Percentiles rank a stretch among this genome's conserved stretches.
Conservation (phyloP, 345 rosid genomes). For the Populus nigra region DNA sequence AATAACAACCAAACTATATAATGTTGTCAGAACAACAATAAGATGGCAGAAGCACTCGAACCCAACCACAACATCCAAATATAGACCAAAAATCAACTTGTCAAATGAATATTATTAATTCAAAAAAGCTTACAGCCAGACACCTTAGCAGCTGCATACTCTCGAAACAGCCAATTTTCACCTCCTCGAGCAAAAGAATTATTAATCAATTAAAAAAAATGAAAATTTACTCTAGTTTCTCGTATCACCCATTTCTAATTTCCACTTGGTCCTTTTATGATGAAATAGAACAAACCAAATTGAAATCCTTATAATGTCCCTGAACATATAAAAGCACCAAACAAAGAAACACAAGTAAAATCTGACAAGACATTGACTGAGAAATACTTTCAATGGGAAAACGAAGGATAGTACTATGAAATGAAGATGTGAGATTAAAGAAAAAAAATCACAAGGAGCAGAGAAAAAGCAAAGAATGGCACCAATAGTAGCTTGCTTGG, state of each 20-base stretch:
- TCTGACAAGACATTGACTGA: neutral
- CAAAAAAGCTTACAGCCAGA: neutral
- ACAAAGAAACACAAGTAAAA: neutral
- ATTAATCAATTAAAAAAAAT: neutral
- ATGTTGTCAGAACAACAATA: neutral
- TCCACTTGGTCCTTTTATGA: neutral
- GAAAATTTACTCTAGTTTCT: neutral
- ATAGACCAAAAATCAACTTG: neutral
- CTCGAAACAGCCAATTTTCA: neutral
- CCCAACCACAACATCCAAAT: neutral
- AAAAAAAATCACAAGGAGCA: neutral
- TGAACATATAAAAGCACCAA: neutral
- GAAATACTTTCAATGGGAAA: too few species aligned
- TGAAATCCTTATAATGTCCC: neutral
- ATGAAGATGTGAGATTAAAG: too few species aligned
- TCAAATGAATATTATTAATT: neutral
- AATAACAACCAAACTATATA: neutral
- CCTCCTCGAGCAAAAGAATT: neutral
- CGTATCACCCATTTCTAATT: neutral
- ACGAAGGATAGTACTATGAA: too few species aligned
- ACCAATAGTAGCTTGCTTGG: constrained; percentile 90
- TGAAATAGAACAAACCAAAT: neutral
- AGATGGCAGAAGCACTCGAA: neutral
- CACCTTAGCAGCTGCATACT: neutral
- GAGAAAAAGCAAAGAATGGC: neutral